Conservation (phyloP, 768 basidiomycete species). For the Chalciporus pseudorubinellus region DNA sequence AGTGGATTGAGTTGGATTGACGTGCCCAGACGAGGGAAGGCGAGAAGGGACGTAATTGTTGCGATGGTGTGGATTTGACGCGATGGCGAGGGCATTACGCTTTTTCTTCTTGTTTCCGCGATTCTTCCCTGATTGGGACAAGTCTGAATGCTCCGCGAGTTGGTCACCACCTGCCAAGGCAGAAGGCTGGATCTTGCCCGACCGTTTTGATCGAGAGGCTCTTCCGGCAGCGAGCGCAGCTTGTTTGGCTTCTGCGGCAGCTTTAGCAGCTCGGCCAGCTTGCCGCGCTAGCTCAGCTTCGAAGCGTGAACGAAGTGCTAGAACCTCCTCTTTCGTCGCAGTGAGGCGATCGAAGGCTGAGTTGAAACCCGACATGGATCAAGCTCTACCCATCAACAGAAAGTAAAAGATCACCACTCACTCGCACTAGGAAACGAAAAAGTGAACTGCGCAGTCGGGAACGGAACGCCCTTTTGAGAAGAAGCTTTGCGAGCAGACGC, state of each 20-base stretch:
- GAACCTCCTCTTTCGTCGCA: conserved; percentile 67
- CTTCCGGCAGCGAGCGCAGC: conserved; percentile 41
- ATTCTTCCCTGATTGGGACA: conserved; percentile 29
- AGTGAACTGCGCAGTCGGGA: conserved; percentile 55
- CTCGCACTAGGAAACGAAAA: conserved; percentile 65
- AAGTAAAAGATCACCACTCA: conserved; percentile 48
- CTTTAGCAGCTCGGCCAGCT: conserved; percentile 52
- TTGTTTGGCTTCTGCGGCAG: conserved; percentile 50
- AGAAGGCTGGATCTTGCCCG: conserved; percentile 37
- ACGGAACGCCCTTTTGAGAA: conserved; percentile 34
- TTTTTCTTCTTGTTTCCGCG: conserved; percentile 84
- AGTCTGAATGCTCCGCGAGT: conserved; percentile 39
- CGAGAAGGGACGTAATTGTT: conserved; percentile 91
- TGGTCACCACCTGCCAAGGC: conserved; percentile 33
- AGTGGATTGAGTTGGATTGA: conserved; percentile 37
- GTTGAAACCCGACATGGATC: conserved; percentile 25
- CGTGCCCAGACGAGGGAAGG: conserved; percentile 51
- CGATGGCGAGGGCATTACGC: conserved; percentile 84
- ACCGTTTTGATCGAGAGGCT: conserved; percentile 36
- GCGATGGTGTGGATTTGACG: conserved; percentile 93
- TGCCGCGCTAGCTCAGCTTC: conserved; percentile 73
- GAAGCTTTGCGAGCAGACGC: conserved; percentile 5
- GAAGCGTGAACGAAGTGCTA: conserved; percentile 62
- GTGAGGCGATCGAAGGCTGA: conserved; percentile 72
- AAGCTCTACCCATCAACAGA: conserved; percentile 23